phyloP scores from a whole-genome alignment of 495 filamentous ascomycete genomes.

The Saxophila tyrrhenica region DNA sequence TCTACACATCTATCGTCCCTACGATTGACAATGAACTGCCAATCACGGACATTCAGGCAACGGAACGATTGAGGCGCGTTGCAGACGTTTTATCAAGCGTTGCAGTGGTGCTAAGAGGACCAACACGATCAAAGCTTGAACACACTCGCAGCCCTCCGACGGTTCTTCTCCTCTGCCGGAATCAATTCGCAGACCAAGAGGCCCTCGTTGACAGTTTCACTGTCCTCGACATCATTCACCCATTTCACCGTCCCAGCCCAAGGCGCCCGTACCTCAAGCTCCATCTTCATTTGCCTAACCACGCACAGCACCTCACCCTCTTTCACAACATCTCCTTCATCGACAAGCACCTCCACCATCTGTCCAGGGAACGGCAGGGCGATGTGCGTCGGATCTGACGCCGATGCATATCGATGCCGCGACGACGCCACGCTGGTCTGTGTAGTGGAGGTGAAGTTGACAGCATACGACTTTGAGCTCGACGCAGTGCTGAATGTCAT shows the following conservation, averaged over 20 bases:
- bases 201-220: neutral
- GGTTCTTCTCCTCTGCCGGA: neutral
- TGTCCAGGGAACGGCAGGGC: constrained; percentile 44
- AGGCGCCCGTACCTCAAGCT: constrained; percentile 43
- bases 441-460: neutral
- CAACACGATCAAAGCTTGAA: neutral
- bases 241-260: constrained; percentile 40
- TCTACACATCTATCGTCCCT: no score
- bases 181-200: neutral
- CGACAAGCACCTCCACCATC: constrained; percentile 43
- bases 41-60: no score
- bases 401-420: neutral
- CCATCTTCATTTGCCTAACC: constrained; percentile 56
- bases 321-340: constrained; percentile 38
- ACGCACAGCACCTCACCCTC: constrained; percentile 44
- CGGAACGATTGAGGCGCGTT: no score
- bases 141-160: neutral
- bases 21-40: no score
- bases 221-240: constrained; percentile 42
- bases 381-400: constrained; percentile 29
- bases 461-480: neutral
- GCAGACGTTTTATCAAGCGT: no score
- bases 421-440: neutral
- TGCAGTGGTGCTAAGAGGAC: no score
- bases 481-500: constrained; percentile 34